Percentiles rank a stretch among this genome's conserved stretches.
phyloP scores from a whole-genome alignment of 805 yeast genomes.

The Candida nonsorbophila region DNA sequence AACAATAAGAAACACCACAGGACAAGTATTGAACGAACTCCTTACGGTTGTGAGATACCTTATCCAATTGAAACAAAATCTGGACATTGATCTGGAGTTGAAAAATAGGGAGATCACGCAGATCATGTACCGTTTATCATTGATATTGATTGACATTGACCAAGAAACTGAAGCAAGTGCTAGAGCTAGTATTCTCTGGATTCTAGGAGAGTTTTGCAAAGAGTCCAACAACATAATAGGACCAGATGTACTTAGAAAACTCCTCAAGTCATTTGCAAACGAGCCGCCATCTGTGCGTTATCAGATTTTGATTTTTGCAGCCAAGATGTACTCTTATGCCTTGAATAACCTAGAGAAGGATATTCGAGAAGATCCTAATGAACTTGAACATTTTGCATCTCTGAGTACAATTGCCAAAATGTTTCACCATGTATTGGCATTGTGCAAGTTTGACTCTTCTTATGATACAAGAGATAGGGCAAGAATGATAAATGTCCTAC shows the following conservation, averaged over 20 bases:
- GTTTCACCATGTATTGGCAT: slow-evolving; percentile 56
- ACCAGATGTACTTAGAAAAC: slow-evolving; percentile 68
- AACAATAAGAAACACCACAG: slow-evolving; percentile 33
- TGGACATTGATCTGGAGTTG: slow-evolving; percentile 5
- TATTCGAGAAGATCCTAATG: slow-evolving; percentile 9
- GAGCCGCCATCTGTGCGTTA: slow-evolving; percentile 59
- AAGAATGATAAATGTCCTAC: slow-evolving; percentile 60
- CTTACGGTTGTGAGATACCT: slow-evolving; percentile 68
- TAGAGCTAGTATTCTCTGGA: slow-evolving; percentile 82
- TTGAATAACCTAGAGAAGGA: slow-evolving; percentile 36
- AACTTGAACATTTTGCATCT: slow-evolving; percentile 17
- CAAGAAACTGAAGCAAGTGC: slow-evolving; percentile 42
- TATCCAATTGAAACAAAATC: slow-evolving; percentile 50
- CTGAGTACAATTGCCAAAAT: slow-evolving; percentile 34
- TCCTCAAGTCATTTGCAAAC: slow-evolving; percentile 47
- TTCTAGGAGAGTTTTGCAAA: slow-evolving; percentile 73
- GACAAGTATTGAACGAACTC: slow-evolving; percentile 52
- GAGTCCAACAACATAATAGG: slow-evolving; percentile 40
- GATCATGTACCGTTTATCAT: slow-evolving; percentile 48
- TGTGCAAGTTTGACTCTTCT: slow-evolving; percentile 68
- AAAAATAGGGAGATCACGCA: slow-evolving; percentile 39
- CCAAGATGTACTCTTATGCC: slow-evolving; percentile 61
- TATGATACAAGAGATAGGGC: slow-evolving; percentile 84
- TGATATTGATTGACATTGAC: slow-evolving; percentile 17
- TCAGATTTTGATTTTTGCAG: slow-evolving; percentile 67